phyloP scores from a whole-genome alignment of 768 basidiomycete genomes.

The Tulasnella sp. region DNA sequence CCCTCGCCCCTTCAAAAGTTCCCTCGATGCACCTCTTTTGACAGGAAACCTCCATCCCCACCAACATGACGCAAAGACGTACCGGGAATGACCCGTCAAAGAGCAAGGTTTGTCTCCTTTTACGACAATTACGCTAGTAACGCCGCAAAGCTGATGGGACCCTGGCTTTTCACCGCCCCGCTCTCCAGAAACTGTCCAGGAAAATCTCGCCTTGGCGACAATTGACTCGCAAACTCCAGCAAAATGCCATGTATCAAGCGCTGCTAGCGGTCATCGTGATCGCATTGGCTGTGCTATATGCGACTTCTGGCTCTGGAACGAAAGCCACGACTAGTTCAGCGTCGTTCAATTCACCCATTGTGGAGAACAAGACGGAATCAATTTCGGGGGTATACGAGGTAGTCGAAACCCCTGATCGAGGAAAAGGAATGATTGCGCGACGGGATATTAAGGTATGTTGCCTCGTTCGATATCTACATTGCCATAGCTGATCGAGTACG shows the following conservation, averaged over 20 bases:
- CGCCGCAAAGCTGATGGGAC: not conserved
- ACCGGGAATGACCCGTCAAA: constrained; percentile 9
- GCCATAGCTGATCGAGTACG: constrained; percentile 31
- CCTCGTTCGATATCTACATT: too few species aligned
- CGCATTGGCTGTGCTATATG: constrained; percentile 37
- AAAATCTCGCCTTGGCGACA: not conserved
- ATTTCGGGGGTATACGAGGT: constrained; percentile 35
- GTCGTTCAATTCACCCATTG: not conserved
- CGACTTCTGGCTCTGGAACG: not conserved
- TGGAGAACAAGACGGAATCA: not conserved
- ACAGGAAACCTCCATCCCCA: not conserved
- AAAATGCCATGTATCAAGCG: not conserved
- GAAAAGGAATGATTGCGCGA: constrained; percentile 53
- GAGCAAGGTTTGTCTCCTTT: not conserved
- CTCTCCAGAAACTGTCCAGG: not conserved
- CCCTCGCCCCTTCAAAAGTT: not conserved
- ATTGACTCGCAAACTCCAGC: constrained; percentile 10
- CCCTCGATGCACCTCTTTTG: constrained; percentile 4
- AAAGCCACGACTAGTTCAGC: not conserved
- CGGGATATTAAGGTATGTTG: constrained; percentile 48
- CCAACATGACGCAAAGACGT: not conserved
- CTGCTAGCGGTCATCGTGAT: not conserved
- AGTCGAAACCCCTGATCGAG: constrained; percentile 51
- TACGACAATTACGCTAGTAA: not conserved
- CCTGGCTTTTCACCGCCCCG: not conserved